Evolutionary conservation across 1,284 basidiomycete genomes (phyloP).

Genomic region (Cystobasidiaceae sp.): DNA sequence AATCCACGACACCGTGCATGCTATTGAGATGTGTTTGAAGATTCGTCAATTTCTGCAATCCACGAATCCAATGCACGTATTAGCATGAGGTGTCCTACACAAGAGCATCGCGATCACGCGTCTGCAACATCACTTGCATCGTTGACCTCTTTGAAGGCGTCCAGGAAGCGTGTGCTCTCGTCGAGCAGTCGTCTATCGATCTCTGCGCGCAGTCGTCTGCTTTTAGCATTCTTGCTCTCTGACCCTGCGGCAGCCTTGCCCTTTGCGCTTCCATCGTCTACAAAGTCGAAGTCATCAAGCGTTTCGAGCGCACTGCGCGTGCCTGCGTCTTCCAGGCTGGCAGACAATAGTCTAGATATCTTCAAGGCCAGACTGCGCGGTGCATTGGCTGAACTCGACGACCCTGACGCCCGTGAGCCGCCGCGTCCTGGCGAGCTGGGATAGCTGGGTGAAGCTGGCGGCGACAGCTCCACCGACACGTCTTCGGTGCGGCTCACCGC

Average conservation of each 20-base stretch:
- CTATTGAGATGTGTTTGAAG: conserved; percentile 67
- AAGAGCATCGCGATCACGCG: background rate
- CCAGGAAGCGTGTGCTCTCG: conserved; percentile 72
- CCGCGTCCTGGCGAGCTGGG: background rate
- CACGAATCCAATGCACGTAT: no score
- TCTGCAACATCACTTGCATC: conserved; percentile 56
- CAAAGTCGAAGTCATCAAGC: conserved; percentile 65
- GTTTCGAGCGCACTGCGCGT: conserved; percentile 76
- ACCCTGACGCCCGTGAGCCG: background rate
- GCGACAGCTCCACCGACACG: background rate
- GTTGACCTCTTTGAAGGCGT: conserved; percentile 78
- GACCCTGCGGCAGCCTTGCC: conserved; percentile 18
- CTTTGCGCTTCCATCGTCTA: background rate
- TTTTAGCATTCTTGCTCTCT: conserved; percentile 36
- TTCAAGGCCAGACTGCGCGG: conserved; percentile 29
- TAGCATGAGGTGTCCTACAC: conserved; percentile 5
- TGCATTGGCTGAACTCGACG: conserved; percentile 1
- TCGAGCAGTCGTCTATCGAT: conserved; percentile 73
- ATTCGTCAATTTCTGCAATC: conserved; percentile 67
- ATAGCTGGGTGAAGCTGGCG: conserved; percentile 7
- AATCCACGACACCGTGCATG: conserved; percentile 75
- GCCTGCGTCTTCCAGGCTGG: conserved; percentile 68
- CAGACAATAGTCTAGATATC: conserved; percentile 56
- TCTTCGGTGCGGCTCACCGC: conserved; percentile 4
- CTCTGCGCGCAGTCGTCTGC: conserved; percentile 73